Evolutionary conservation across 108 stramenopile genomes (phyloP).

Genomic region (Parmales sp.): DNA sequence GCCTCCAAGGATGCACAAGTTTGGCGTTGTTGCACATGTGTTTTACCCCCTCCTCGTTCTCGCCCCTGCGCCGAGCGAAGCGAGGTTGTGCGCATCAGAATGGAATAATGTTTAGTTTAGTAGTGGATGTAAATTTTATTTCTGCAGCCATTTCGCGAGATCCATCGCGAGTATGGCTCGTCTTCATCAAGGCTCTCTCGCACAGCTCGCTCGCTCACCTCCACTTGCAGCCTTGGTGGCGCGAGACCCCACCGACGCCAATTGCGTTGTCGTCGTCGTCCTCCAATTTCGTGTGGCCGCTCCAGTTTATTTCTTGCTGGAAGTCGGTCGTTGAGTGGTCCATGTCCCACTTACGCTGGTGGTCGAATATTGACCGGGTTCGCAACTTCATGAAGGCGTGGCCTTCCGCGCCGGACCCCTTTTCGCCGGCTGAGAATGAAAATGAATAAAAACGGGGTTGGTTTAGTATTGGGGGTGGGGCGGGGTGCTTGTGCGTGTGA

Average conservation of each 20-base stretch:
- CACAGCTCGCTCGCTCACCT: too few relatives aligned
- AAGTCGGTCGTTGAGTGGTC: not conserved
- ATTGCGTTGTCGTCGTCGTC: not conserved
- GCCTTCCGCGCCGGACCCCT: not conserved
- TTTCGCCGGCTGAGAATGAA: too few relatives aligned
- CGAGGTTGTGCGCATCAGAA: too few relatives aligned
- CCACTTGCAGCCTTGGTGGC: not conserved
- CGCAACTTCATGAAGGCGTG: not conserved
- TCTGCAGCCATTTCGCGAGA: too few relatives aligned
- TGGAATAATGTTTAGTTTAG: too few relatives aligned
- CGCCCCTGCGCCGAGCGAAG: too few relatives aligned
- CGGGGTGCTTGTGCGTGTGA: too few relatives aligned
- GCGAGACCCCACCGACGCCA: too few relatives aligned
- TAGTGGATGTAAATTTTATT: too few relatives aligned
- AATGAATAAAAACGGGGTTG: not conserved
- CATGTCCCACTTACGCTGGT: not conserved
- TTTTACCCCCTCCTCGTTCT: not conserved
- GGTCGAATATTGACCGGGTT: not conserved
- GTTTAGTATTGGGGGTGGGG: not conserved
- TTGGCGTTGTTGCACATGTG: conserved; percentile 1
- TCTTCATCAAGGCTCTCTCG: too few relatives aligned
- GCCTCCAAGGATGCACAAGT: not conserved
- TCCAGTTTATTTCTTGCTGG: not conserved
- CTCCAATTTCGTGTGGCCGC: not conserved
- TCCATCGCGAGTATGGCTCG: too few relatives aligned